phyloP scores from a whole-genome alignment of 805 yeast species.

The Maudiozyma saulgeensis region DNA sequence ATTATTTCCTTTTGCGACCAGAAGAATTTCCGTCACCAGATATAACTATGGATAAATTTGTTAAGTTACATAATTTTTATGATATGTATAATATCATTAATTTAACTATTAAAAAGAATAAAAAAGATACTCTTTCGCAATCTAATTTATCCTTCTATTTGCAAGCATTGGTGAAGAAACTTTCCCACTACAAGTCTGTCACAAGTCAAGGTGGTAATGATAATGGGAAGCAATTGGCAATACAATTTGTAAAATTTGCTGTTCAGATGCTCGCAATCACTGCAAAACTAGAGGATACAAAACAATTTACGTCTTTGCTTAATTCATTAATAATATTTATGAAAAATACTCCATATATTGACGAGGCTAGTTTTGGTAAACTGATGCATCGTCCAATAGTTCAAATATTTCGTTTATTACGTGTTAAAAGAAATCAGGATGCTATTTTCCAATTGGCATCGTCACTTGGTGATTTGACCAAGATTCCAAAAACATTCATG shows the following conservation, averaged over 20 bases:
- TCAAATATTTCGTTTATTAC: conserved; percentile 5
- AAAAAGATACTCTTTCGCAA: conserved; percentile 4
- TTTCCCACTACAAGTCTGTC: conserved; percentile 6
- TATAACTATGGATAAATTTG: conserved; percentile 8
- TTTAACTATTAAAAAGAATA: conserved; percentile 9
- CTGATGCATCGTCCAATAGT: conserved; percentile 6
- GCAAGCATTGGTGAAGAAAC: conserved; percentile 14
- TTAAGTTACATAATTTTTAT: conserved; percentile 15
- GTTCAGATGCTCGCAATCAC: conserved; percentile 15
- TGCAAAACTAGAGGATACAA: conserved; percentile 11
- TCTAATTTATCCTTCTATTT: conserved; percentile 15
- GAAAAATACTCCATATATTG: neutral
- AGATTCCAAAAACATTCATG: conserved; percentile 4
- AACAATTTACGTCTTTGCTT: conserved; percentile 17
- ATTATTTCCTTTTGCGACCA: conserved; percentile 14
- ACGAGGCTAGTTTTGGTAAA: neutral
- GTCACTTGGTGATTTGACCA: conserved; percentile 6
- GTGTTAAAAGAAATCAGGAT: conserved; percentile 17
- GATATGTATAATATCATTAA: conserved; percentile 13
- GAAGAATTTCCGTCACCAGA: conserved; percentile 6
- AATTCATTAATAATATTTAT: conserved; percentile 6
- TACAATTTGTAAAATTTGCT: conserved; percentile 14
- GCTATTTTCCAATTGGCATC: conserved; percentile 17
- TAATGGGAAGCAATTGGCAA: neutral
- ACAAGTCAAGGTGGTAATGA: neutral